These are phyloP conservation scores for Penicillium coffeae DNA, from an alignment of 495 filamentous ascomycete species.

Conservation along the genomic window DNA sequence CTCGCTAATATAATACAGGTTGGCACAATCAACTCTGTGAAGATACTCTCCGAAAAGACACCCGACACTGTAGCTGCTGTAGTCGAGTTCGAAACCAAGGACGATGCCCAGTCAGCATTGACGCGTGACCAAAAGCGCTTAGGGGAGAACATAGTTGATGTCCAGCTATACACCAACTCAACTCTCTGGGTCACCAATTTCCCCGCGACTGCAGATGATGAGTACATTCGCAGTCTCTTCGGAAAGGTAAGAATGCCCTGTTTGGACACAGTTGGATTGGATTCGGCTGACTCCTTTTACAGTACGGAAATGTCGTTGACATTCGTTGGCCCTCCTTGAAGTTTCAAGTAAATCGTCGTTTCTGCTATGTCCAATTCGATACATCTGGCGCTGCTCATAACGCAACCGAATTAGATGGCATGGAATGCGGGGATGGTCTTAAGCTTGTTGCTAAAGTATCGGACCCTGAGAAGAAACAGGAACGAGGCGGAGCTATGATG, in stretches of 20 bases:
- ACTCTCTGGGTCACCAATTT: constrained; percentile 92
- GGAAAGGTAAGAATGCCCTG: constrained; percentile 40
- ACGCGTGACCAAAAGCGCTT: constrained; percentile 74
- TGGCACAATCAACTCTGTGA: constrained; percentile 74
- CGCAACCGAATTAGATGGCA: constrained; percentile 69
- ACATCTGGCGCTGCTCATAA: constrained; percentile 57
- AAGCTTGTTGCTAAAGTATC: constrained; percentile 77
- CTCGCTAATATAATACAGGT: constrained; percentile 44
- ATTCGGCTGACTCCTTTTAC: neutral
- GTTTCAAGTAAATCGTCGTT: constrained; percentile 79
- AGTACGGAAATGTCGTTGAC: constrained; percentile 77
- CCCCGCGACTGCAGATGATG: constrained; percentile 78
- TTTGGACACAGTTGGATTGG: neutral
- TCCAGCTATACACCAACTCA: constrained; percentile 66
- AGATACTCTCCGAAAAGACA: constrained; percentile 55
- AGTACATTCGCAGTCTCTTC: constrained; percentile 74
- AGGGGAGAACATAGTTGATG: constrained; percentile 63
- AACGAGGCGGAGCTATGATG: constrained; percentile 72
- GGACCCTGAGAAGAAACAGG: constrained; percentile 70
- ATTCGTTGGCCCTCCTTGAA: constrained; percentile 89
- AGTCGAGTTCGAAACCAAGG: constrained; percentile 77
- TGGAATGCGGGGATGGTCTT: constrained; percentile 57
- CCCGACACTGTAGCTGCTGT: constrained; percentile 61
- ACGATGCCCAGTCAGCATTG: constrained; percentile 77
- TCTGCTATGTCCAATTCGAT: constrained; percentile 89